A percentile compares a stretch with the other conserved stretches of the same genome.
phyloP scores from a whole-genome alignment of 345 rosid genomes.

The Bruguiera parviflora region DNA sequence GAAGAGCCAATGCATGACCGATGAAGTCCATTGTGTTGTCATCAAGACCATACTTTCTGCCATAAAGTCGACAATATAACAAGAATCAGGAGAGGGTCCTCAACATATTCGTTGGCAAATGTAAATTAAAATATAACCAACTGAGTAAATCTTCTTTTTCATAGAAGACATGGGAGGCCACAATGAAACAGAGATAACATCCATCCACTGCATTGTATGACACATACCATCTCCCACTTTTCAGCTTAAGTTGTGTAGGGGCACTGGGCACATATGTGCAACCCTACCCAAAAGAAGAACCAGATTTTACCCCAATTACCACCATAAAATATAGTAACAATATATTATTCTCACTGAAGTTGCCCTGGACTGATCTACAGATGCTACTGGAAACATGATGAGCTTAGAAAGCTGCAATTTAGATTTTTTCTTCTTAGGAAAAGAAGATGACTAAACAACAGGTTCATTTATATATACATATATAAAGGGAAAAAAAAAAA shows the following conservation, averaged over 20 bases:
- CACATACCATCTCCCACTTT: too few relatives aligned
- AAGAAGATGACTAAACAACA: too few relatives aligned
- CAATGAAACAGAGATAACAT: background rate
- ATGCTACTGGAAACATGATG: background rate
- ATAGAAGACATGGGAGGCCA: background rate
- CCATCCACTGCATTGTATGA: too few relatives aligned
- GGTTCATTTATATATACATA: too few relatives aligned
- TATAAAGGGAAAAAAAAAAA: background rate
- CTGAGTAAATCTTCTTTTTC: background rate
- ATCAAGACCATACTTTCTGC: slow-evolving; percentile 87
- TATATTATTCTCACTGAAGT: background rate
- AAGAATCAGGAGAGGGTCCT: background rate
- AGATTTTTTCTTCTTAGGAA: too few relatives aligned
- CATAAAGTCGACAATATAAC: slow-evolving; percentile 10
- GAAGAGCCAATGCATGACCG: slow-evolving; percentile 96
- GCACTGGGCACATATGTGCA: too few relatives aligned
- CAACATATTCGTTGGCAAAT: background rate
- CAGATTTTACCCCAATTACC: background rate
- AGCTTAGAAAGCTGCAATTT: background rate
- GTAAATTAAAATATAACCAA: background rate
- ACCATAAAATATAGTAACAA: background rate
- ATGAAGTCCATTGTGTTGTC: slow-evolving; percentile 87
- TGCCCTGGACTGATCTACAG: background rate
- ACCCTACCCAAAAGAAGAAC: background rate
- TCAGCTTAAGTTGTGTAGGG: too few relatives aligned